A percentile compares a stretch with the other conserved stretches of the same genome.
Evolutionary conservation across 2,329 filamentous ascomycete genomes (phyloP).

Genomic region (Microdochium paspali): DNA sequence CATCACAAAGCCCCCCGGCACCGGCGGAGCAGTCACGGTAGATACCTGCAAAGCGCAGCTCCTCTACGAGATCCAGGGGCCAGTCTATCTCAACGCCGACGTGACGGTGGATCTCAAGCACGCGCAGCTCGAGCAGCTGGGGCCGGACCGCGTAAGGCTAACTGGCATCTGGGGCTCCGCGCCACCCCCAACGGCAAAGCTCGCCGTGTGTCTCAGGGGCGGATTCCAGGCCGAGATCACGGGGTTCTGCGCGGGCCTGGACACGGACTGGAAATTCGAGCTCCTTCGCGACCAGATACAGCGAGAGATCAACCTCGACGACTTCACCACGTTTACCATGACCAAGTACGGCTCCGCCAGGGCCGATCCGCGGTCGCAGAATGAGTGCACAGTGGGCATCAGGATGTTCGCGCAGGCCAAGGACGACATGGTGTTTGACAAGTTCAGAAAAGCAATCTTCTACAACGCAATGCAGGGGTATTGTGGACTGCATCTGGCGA

Average conservation of each 20-base stretch:
- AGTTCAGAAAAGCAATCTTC: conserved; percentile 13
- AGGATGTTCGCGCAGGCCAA: conserved; percentile 28
- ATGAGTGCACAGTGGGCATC: conserved; percentile 27
- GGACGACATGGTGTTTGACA: conserved; percentile 9
- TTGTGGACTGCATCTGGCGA: conserved; percentile 20
- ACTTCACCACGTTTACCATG: conserved; percentile 18
- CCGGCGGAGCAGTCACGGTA: conserved; percentile 12
- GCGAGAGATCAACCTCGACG: conserved; percentile 8
- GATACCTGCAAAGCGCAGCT: conserved; percentile 26
- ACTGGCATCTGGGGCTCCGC: conserved; percentile 26
- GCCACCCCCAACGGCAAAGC: conserved; percentile 28
- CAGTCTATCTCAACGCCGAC: conserved; percentile 32
- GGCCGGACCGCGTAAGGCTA: conserved; percentile 23
- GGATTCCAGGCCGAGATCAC: conserved; percentile 26
- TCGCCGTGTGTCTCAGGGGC: conserved; percentile 25
- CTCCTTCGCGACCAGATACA: conserved; percentile 16
- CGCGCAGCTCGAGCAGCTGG: conserved; percentile 35
- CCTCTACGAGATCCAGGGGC: conserved; percentile 35
- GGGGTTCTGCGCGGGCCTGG: conserved; percentile 11
- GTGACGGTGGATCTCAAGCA: conserved; percentile 27
- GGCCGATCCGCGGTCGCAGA: conserved; percentile 18
- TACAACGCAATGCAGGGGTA: conserved; percentile 22
- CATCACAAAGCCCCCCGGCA: conserved; percentile 10
- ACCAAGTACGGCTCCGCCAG: conserved; percentile 16
- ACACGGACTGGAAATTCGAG: conserved; percentile 16